A percentile compares a stretch with the other conserved stretches of the same genome.
Conservation (phyloP, 768 basidiomycete genomes). For the Paxillus rubicundulus region DNA sequence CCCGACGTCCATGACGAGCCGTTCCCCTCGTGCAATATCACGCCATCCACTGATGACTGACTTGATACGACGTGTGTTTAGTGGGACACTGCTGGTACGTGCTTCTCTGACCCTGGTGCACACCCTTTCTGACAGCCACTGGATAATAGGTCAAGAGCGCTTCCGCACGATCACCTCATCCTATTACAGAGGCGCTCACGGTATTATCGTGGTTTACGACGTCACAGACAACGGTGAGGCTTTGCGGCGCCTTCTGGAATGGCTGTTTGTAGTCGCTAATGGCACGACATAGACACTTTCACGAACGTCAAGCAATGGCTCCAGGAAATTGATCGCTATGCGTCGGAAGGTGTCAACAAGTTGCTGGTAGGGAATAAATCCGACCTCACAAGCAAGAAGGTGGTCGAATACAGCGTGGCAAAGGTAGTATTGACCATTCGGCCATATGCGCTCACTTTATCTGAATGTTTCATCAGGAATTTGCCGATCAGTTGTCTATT, state of each 20-base stretch:
- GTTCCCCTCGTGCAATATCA: background rate
- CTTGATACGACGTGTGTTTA: conserved; percentile 14
- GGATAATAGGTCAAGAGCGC: conserved; percentile 79
- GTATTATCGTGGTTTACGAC: conserved; percentile 98
- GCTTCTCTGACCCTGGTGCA: background rate
- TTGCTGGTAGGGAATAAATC: conserved; percentile 98
- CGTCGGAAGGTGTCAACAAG: conserved; percentile 98
- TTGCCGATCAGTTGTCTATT: conserved; percentile 90
- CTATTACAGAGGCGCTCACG: conserved; percentile 99
- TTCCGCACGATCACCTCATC: conserved; percentile 99
- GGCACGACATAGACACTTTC: conserved; percentile 70
- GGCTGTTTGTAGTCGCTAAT: conserved; percentile 6
- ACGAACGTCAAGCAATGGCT: conserved; percentile 95
- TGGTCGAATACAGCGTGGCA: conserved; percentile 84
- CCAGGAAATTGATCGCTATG: conserved; percentile 92
- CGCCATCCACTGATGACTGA: conserved; percentile 8
- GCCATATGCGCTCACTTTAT: background rate
- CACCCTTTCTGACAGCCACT: conserved; percentile 2
- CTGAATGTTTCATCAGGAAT: conserved; percentile 56
- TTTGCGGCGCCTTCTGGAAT: background rate
- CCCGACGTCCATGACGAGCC: background rate
- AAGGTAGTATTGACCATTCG: conserved; percentile 50
- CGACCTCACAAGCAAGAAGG: conserved; percentile 95
- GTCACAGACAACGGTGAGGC: conserved; percentile 86
- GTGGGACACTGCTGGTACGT: conserved; percentile 96